Evolutionary conservation across 805 yeast genomes (phyloP), one percentile per base, ranked within the genome.

Genomic region (Babjeviella inositovora): DNA sequence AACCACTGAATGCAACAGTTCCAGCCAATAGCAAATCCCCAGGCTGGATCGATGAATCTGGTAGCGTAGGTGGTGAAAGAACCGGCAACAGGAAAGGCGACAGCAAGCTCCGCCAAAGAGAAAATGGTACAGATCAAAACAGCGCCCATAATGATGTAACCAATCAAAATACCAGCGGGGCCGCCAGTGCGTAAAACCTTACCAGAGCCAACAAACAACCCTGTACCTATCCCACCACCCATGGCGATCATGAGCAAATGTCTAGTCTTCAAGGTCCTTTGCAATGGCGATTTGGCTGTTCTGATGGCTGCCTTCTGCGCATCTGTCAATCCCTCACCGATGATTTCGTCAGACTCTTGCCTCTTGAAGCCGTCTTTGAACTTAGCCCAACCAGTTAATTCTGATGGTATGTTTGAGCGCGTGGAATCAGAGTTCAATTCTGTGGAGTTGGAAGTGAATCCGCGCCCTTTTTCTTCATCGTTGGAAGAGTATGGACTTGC

Each of bases 1-100:
- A 72, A 46, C 70, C 70, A 67, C 42, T 69, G 75, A 32, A 73
- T 42, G 27, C 65, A 67, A 38, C 73, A 74, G 41, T 70, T 70
- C 79, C 77, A 68, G 18, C 77, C 79, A 41, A 71, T 65, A 22
- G 81, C 69, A 38, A 74, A 74, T 1, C 81, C 81, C 41, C 71
- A 53, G 12, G 76, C 65, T 9, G 73, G 72, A 31, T 73, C 81
- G 25, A 71, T 47, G 33, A 72, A 60, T 33, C 81, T 52, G 23
- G 69, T 56, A 30, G 72, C 64, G 45, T 62, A 71, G 27, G 66
- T 57, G 24, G 69, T 63, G 38, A 70, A 68, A 9, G 72, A 59
- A 40, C 79, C 75, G n/a, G 62, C 58, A 38, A 56, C 74, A 32
- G 65, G 79, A 57, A 54, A 76, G 36, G 63, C 55, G 33, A 57